Conservation (phyloP, 2,329 filamentous ascomycete species). For the Cryphonectria nitschkei region DNA sequence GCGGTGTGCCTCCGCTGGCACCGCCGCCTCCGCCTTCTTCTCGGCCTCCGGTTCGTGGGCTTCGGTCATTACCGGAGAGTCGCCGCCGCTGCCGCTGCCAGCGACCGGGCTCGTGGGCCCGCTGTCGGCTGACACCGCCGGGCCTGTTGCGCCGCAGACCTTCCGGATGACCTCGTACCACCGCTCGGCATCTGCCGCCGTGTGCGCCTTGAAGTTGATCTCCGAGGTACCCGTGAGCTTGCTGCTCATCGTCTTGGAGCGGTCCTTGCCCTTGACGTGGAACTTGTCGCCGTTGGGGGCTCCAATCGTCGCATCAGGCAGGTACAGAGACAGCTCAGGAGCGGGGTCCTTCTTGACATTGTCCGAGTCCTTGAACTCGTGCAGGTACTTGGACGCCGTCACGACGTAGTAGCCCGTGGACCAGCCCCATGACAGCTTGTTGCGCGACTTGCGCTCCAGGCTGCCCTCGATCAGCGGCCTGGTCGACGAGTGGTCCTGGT, state of each 20-base stretch:
- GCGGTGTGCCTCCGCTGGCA: slow-evolving; percentile 21
- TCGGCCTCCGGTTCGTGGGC: slow-evolving; percentile 37
- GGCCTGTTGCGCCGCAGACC: slow-evolving; percentile 55
- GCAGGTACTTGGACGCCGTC: slow-evolving; percentile 83
- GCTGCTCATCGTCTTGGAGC: slow-evolving; percentile 76
- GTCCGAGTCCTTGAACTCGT: slow-evolving; percentile 96
- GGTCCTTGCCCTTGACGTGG: slow-evolving; percentile 93
- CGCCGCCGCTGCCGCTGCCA: slow-evolving; percentile 32
- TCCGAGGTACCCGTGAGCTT: slow-evolving; percentile 82
- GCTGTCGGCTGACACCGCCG: slow-evolving; percentile 14
- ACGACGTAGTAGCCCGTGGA: slow-evolving; percentile 87
- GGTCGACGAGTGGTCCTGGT: slow-evolving; percentile 81
- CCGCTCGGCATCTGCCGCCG: slow-evolving; percentile 75
- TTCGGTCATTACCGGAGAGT: slow-evolving; percentile 38
- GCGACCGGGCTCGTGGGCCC: slow-evolving; percentile 40
- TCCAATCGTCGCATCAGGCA: slow-evolving; percentile 86
- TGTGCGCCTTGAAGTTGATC: slow-evolving; percentile 85
- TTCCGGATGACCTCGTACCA: slow-evolving; percentile 78
- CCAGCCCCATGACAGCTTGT: slow-evolving; percentile 78
- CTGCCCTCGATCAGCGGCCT: slow-evolving; percentile 84
- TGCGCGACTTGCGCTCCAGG: slow-evolving; percentile 87
- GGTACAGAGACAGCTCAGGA: slow-evolving; percentile 87
- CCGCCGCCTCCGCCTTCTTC: slow-evolving; percentile 10
- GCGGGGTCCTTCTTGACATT: slow-evolving; percentile 67
- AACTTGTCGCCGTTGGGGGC: slow-evolving; percentile 78